Evolutionary conservation across 257 asterid genomes (phyloP).

Genomic region (Scutellaria barbata): DNA sequence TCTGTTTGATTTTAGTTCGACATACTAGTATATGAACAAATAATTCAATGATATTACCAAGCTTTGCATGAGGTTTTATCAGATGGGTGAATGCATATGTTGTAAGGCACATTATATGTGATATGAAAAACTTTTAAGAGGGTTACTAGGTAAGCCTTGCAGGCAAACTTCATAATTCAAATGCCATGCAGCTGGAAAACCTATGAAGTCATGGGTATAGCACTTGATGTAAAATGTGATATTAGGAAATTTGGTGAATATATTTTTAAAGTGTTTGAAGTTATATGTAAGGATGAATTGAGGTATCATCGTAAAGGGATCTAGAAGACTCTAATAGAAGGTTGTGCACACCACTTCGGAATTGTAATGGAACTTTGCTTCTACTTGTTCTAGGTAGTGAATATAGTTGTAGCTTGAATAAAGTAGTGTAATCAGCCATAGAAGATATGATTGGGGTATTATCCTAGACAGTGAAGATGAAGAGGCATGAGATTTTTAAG

Average conservation of each 20-base stretch:
- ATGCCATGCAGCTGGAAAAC: too few species aligned
- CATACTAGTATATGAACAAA: slow-evolving; percentile 4
- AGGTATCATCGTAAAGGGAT: too few species aligned
- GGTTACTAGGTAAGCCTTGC: slow-evolving; percentile 19
- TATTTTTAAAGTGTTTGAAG: too few species aligned
- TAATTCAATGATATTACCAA: slow-evolving; percentile 11
- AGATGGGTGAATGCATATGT: not conserved
- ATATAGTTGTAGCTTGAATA: not conserved
- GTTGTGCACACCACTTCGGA: too few species aligned
- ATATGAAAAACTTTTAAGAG: slow-evolving; percentile 13
- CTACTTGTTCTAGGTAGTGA: not conserved
- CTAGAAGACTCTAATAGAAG: too few species aligned
- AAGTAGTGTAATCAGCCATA: not conserved
- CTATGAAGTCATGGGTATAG: too few species aligned
- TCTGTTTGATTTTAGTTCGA: slow-evolving; percentile 22
- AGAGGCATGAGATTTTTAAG: not conserved
- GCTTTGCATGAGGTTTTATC: not conserved
- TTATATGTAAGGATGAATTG: too few species aligned
- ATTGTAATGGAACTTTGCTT: not conserved
- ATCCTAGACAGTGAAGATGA: not conserved
- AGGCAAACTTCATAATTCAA: too few species aligned
- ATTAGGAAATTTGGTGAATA: too few species aligned
- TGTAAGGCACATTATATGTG: not conserved
- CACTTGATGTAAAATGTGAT: too few species aligned
- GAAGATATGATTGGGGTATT: not conserved